Percentiles rank a stretch among this genome's conserved stretches.
Conservation (phyloP, 2,329 filamentous ascomycete genomes). For the Talaromyces sp. region DNA sequence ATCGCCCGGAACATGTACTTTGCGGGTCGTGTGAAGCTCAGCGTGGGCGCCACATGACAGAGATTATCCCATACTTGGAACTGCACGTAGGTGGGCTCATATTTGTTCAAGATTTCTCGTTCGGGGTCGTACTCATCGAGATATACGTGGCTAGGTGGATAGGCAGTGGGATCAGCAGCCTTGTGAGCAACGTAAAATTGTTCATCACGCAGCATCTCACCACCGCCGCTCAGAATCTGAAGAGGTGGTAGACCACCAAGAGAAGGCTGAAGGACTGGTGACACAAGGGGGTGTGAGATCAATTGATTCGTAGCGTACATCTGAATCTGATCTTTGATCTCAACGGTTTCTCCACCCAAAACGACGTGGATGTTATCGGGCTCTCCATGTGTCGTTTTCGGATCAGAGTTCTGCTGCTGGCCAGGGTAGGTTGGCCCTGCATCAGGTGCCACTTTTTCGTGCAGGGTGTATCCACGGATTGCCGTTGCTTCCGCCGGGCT, state of each 20-base stretch:
- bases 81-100: slow-evolving; percentile 85
- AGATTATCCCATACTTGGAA: slow-evolving; percentile 95
- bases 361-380: slow-evolving; percentile 62
- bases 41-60: slow-evolving; percentile 86
- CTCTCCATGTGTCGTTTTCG: slow-evolving; percentile 20
- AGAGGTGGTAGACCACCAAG: slow-evolving; percentile 88
- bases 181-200: slow-evolving; percentile 96
- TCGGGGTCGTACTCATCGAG: slow-evolving; percentile 66
- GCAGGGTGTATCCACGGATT: slow-evolving; percentile 32
- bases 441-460: slow-evolving; percentile 19
- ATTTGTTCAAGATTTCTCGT: slow-evolving; percentile 59
- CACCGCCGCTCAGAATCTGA: slow-evolving; percentile 82
- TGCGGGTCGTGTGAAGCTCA: slow-evolving; percentile 95
- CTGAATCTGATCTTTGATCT: slow-evolving; percentile 90
- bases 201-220: slow-evolving; percentile 87
- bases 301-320: slow-evolving; percentile 83
- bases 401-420: slow-evolving; percentile 21
- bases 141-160: slow-evolving; percentile 67
- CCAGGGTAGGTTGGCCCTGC: slow-evolving; percentile 25
- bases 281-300: slow-evolving; percentile 84
- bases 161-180: slow-evolving; percentile 78
- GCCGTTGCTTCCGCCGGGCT: slow-evolving; percentile 34
- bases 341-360: slow-evolving; percentile 70
- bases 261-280: slow-evolving; percentile 82
- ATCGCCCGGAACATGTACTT: slow-evolving; percentile 95